Base-by-base conservation (phyloP, 2,329 filamentous ascomycete genomes). In the Alternaria longipes region DNA sequence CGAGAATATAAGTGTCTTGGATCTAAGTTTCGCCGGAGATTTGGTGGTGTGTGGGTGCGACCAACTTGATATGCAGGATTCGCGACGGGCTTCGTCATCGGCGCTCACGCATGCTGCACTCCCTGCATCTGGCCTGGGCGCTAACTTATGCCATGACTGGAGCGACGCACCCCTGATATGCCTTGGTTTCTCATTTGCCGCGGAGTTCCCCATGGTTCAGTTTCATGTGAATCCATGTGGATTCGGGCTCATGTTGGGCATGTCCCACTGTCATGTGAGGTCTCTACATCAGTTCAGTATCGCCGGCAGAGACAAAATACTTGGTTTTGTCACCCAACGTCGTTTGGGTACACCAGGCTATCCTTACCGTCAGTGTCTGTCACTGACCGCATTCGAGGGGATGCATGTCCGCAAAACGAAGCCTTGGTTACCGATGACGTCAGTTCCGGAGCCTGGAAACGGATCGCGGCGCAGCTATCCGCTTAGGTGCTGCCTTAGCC, bases 11-110 rank as follows among this genome's bases (percentile, higher is more conserved):
- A 65, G 65, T 38, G 50, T 40, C 26, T 59, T 52, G 49, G 56
- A 55, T 45, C n/a, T 59, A 46, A 52, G 50, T 54, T 30, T 24
- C n/a, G 26, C 42, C 47, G 54, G 46, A 55, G 56, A 45, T 41
- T 59, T 57, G 65, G 57, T 55, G 57, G 62, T 62, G 62, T 61
- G 65, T 53, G 64, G 62, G 62, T 63, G 66, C 65, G 47, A 68
- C 71, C 71, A 70, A 68, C 62, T 71, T 70, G 63, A 54, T 20
- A 60, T 66, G 65, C 57, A 54, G 59, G 54, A 56, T 51, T 50
- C 53, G 54, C 50, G 57, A 61, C 62, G 38, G 58, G 60, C 63
- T 72, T 68, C 71, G 73, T 75, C 73, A 75, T 75, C 60, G 71
- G 63, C 62, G 66, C 65, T 56, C 57, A n/a, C 34, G 40, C 53